Evolutionary conservation across 164 flowering plant species (phyloP), one percentile per base, ranked within the genome.

Genomic region (Akebia trifoliata): DNA sequence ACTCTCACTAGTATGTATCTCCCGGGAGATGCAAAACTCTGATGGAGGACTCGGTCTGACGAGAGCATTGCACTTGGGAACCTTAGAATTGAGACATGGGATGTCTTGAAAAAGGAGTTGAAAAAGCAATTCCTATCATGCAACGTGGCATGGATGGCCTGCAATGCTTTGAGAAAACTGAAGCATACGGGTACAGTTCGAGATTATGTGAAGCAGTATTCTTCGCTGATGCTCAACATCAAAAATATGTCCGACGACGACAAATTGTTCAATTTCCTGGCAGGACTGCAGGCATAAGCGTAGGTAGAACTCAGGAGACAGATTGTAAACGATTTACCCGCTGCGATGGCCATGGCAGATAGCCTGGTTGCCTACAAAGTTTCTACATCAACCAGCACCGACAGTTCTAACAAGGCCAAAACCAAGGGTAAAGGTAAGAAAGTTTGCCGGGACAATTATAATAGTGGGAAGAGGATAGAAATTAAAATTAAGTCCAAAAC

Each of bases 141-240:
- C 3, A 53, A 18, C 4, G 37, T 14, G 2, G 10, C 56, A 2
- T 31, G 37, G 37, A 6, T 14, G 6, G 21, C 56, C 31, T 21
- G 40, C 1, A 39, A 53, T 5, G 40, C 17, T 20, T 31, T 53
- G 18, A 31, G 24, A 12, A 31, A 53, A 36, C 21, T 53, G 10
- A 21, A 53, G 25, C 56, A 52, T 3, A 53, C 39, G 3, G 10
- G 56, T 18, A 31, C 20, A 53, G 39, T 30, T 2, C 14, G 14
- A 15, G 56, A 53, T 14, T 53, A 30, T 53, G 37, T 53, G 5
- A 53, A 30, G 9, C 9, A 36, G 10, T 53, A 29, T 6, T n/a
- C 22, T 22, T 31, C 56, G 4, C 1, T 53, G 0, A 31, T 31
- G 40, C 21, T 53, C 4, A 20, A 51, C n/a, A 31, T 34, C 25